Evolutionary conservation across 345 rosid species (phyloP).

Genomic region (Adansonia digitata): DNA sequence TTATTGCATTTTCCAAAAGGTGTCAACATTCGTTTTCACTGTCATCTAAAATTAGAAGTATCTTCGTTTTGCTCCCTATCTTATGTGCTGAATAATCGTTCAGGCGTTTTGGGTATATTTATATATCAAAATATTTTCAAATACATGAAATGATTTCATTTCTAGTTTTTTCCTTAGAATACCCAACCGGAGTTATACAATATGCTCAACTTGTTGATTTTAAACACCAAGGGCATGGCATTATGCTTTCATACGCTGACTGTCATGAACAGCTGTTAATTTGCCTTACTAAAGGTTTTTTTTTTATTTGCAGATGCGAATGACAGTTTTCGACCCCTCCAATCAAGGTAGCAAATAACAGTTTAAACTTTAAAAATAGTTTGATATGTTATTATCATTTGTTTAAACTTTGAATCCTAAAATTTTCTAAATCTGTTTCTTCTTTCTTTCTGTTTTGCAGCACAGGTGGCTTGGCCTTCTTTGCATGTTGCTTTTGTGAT

Average conservation of each 20-base stretch:
- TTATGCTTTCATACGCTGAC: not conserved
- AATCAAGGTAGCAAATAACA: slow-evolving; percentile 39
- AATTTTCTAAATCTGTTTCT: not conserved
- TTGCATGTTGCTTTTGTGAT: slow-evolving; percentile 19
- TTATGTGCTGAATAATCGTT: not conserved
- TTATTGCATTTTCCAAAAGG: not conserved
- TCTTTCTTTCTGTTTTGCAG: slow-evolving; percentile 46
- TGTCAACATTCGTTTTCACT: not conserved
- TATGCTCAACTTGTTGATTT: not conserved
- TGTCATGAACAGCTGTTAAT: not conserved
- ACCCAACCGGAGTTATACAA: not conserved
- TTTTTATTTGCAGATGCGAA: slow-evolving; percentile 45
- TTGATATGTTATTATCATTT: not conserved
- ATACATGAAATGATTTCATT: not conserved
- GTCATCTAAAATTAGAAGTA: not conserved
- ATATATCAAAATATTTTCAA: not conserved
- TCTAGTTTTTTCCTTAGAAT: not conserved
- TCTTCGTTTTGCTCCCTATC: not conserved
- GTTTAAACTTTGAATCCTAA: not conserved
- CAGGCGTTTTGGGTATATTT: not conserved
- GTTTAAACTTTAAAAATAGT: not conserved
- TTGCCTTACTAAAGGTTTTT: slow-evolving; percentile 8
- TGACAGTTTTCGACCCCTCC: slow-evolving; percentile 45
- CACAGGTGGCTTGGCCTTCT: slow-evolving; percentile 48
- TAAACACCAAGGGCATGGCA: not conserved